These are phyloP conservation scores for Canariomyces notabilis DNA, from an alignment of 2,329 filamentous ascomycete species.

Conservation along the genomic window DNA sequence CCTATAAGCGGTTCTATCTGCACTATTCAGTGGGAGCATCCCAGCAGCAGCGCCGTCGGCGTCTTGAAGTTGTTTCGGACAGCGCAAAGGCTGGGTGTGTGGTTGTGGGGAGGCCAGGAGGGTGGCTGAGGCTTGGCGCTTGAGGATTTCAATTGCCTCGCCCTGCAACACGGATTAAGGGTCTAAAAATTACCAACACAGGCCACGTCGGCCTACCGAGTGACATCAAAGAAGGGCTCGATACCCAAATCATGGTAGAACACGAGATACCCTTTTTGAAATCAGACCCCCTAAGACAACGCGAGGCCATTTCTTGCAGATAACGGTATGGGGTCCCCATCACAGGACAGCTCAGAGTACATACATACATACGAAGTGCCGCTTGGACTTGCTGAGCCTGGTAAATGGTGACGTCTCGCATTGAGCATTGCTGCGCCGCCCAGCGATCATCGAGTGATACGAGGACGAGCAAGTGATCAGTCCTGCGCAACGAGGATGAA, in stretches of 20 bases:
- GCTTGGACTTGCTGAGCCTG: background rate
- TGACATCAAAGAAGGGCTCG: no score
- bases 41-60: background rate
- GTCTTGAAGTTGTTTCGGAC: no score
- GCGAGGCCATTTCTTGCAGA: no score
- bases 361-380: no score
- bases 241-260: no score
- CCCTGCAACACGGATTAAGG: background rate
- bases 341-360: no score
- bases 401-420: constrained; percentile 14
- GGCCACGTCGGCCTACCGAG: no score
- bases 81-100: background rate
- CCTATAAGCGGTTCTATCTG: background rate
- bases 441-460: constrained; percentile 15
- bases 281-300: no score
- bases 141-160: constrained; percentile 1
- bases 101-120: background rate
- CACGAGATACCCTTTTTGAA: no score
- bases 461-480: constrained; percentile 1
- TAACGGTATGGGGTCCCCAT: no score
- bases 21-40: background rate
- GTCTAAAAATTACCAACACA: no score
- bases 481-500: constrained; percentile 1
- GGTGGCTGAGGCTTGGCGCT: constrained; percentile 13
- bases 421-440: constrained; percentile 12